A percentile compares a stretch with the other conserved stretches of the same genome.
These are phyloP conservation scores for Podaxis rugospora DNA, from an alignment of 768 basidiomycete genomes.

Conservation along the genomic window DNA sequence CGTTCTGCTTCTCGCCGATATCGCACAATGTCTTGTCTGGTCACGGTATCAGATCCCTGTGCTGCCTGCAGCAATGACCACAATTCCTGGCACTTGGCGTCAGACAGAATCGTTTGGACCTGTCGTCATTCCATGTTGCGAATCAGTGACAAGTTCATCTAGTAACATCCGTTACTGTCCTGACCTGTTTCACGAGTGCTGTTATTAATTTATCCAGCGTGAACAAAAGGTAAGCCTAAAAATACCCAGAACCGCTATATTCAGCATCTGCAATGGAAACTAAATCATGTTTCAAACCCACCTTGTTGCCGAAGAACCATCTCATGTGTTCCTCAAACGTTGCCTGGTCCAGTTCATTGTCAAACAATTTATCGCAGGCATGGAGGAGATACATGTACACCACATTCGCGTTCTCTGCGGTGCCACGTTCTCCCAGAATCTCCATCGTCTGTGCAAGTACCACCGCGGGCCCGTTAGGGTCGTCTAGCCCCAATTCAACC, in stretches of 20 bases:
- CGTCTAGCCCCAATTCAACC: slow-evolving; percentile 79
- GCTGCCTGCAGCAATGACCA: slow-evolving; percentile 70
- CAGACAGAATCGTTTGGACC: slow-evolving; percentile 84
- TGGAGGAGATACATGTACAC: slow-evolving; percentile 88
- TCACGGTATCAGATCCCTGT: slow-evolving; percentile 47
- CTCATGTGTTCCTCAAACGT: slow-evolving; percentile 95
- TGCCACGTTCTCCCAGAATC: slow-evolving; percentile 45
- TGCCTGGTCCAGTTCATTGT: slow-evolving; percentile 86
- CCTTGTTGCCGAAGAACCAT: slow-evolving; percentile 89
- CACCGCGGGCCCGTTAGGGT: slow-evolving; percentile 71
- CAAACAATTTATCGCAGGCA: slow-evolving; percentile 91
- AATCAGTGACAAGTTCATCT: slow-evolving; percentile 1
- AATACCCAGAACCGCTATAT: slow-evolving; percentile 21
- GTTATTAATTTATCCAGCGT: slow-evolving; percentile 92
- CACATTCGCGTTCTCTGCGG: slow-evolving; percentile 50
- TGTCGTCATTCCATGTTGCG: slow-evolving; percentile 24
- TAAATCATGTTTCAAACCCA: slow-evolving; percentile 24
- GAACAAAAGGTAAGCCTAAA: slow-evolving; percentile 85
- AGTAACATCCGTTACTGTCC: slow-evolving; percentile 16
- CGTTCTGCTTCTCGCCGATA: slow-evolving; percentile 80
- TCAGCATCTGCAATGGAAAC: slow-evolving; percentile 7
- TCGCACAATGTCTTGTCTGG: slow-evolving; percentile 63
- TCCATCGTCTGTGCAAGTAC: slow-evolving; percentile 66
- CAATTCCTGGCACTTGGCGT: slow-evolving; percentile 84
- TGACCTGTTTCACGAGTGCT: slow-evolving; percentile 87